Conservation (phyloP, 371 early-diverging fungal species). For the Mucor indicus region DNA sequence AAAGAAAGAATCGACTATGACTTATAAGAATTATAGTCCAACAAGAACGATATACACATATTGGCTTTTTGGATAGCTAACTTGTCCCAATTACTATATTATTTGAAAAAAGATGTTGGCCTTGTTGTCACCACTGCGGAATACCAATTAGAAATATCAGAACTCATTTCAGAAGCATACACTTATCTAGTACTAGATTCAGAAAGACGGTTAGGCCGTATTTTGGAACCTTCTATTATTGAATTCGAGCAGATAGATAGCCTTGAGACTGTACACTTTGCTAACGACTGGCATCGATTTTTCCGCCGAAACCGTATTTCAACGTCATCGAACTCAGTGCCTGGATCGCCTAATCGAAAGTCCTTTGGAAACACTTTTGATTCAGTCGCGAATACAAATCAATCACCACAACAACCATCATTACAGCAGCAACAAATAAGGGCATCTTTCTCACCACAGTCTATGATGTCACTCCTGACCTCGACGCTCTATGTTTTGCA, state of each 20-base stretch:
- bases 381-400: too few relatives aligned
- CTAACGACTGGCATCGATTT: slow-evolving; percentile 55
- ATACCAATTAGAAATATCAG: slow-evolving; percentile 66
- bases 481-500: slow-evolving; percentile 60
- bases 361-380: background rate
- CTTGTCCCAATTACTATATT: slow-evolving; percentile 72
- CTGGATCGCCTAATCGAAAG: background rate
- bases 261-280: slow-evolving; percentile 65
- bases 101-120: slow-evolving; percentile 77
- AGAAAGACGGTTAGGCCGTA: slow-evolving; percentile 54
- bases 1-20: too few relatives aligned
- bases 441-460: slow-evolving; percentile 46
- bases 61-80: slow-evolving; percentile 88
- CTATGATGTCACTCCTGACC: slow-evolving; percentile 63
- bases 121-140: slow-evolving; percentile 64
- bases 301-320: slow-evolving; percentile 10
- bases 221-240: slow-evolving; percentile 72
- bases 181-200: slow-evolving; percentile 61
- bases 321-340: background rate
- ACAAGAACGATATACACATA: slow-evolving; percentile 32
- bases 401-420: too few relatives aligned
- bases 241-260: slow-evolving; percentile 74
- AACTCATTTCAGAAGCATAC: slow-evolving; percentile 76
- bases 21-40: too few relatives aligned
- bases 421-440: slow-evolving; percentile 8